Conservation (phyloP, 2,329 filamentous ascomycete genomes). For the Phialophora tarda region DNA sequence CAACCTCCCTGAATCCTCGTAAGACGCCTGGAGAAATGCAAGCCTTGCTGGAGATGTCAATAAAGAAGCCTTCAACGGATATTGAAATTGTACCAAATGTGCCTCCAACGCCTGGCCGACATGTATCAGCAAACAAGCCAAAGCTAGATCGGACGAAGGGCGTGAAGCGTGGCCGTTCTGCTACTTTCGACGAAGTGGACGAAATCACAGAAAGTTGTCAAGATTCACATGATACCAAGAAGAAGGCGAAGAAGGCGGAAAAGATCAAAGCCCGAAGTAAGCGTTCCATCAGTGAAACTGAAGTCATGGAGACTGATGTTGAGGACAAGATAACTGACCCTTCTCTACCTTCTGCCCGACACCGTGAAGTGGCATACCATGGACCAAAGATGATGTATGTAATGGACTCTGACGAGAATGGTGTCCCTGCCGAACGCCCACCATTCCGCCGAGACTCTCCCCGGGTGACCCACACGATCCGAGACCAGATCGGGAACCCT, state of each 20-base stretch:
- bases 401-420: conserved; percentile 3
- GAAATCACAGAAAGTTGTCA: background rate
- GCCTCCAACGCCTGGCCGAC: background rate
- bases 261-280: background rate
- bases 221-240: background rate
- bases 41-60: background rate
- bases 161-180: background rate
- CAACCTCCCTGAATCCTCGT: background rate
- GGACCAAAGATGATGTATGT: conserved; percentile 6
- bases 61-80: background rate
- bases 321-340: background rate
- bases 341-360: background rate
- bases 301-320: background rate
- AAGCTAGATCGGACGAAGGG: background rate
- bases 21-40: background rate
- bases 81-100: background rate
- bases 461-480: background rate
- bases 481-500: conserved; percentile 7
- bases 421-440: conserved; percentile 5
- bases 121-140: background rate
- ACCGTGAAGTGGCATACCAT: background rate
- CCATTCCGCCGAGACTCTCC: conserved; percentile 8
- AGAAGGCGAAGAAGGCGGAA: background rate
- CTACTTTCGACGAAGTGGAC: background rate
- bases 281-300: background rate